Conservation (phyloP, 2,329 filamentous ascomycete genomes). For the Leptodontidium sp. region DNA sequence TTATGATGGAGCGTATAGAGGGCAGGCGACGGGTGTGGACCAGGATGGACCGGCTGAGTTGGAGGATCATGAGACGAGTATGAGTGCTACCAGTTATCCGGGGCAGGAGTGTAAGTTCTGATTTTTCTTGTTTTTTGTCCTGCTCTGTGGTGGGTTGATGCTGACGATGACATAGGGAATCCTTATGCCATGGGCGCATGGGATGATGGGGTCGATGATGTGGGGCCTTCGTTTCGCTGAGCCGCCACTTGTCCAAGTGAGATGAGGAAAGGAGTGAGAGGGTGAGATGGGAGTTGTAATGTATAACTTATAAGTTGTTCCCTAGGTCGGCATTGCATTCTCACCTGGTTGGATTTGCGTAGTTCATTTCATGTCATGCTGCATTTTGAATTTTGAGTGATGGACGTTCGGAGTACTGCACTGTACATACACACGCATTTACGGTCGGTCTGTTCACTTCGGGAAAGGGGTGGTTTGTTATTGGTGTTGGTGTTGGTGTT, state of each 20-base stretch:
- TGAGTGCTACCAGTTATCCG: constrained; percentile 74
- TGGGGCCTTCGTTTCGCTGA: constrained; percentile 8
- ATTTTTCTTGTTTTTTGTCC: neutral
- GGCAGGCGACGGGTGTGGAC: neutral
- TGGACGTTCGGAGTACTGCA: neutral
- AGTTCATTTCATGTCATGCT: too few relatives aligned
- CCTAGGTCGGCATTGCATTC: too few relatives aligned
- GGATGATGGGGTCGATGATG: constrained; percentile 28
- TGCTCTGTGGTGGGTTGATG: neutral
- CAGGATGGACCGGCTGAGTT: constrained; percentile 51
- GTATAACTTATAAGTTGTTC: neutral
- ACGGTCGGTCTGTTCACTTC: neutral
- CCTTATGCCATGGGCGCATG: constrained; percentile 27
- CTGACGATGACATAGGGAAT: constrained; percentile 20
- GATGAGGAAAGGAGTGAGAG: neutral
- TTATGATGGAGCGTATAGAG: constrained; percentile 32
- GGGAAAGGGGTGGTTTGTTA: too few relatives aligned
- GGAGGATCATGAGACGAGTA: constrained; percentile 56
- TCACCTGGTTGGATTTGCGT: too few relatives aligned
- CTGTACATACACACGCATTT: neutral
- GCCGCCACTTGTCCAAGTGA: too few relatives aligned
- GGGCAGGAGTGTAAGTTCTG: constrained; percentile 68
- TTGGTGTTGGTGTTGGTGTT: too few relatives aligned
- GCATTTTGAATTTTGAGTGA: too few relatives aligned
- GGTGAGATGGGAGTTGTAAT: neutral